Percentiles rank a stretch among this genome's conserved stretches.
Conservation (phyloP, 176 grass and related monocot genomes). For the Miscanthus lutarioriparius region DNA sequence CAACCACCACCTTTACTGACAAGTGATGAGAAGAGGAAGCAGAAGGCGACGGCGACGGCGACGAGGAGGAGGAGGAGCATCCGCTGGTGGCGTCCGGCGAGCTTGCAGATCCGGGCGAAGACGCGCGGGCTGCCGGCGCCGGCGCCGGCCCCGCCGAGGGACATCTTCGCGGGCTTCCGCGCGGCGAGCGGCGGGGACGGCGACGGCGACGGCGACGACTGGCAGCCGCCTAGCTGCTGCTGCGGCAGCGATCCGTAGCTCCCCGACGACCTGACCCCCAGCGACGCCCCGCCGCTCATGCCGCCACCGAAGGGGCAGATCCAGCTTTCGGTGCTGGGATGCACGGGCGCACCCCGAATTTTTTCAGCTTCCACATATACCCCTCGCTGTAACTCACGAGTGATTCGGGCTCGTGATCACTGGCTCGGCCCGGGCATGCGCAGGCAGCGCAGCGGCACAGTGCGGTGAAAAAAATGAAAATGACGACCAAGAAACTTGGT, state of each 20-base stretch:
- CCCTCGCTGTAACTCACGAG: background rate
- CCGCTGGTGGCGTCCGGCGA: conserved; percentile 57
- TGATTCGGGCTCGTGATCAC: background rate
- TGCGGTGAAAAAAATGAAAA: background rate
- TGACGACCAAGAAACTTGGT: background rate
- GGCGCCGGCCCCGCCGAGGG: conserved; percentile 33
- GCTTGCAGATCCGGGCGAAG: conserved; percentile 72
- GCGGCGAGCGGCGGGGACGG: conserved; percentile 42
- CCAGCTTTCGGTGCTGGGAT: conserved; percentile 24
- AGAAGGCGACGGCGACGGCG: conserved; percentile 37
- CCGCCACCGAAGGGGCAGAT: conserved; percentile 50
- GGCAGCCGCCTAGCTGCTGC: conserved; percentile 43
- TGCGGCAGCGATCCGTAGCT: conserved; percentile 94
- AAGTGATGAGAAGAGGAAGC: conserved; percentile 61
- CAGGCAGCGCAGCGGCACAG: background rate
- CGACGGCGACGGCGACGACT: conserved; percentile 30
- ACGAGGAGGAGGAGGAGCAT: conserved; percentile 72
- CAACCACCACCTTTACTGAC: conserved; percentile 69
- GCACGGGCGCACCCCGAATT: conserved; percentile 3
- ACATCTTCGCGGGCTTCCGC: conserved; percentile 57
- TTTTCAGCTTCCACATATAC: conserved; percentile 22
- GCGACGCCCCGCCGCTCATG: conserved; percentile 72
- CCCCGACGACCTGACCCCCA: conserved; percentile 82
- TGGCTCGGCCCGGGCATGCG: too few species aligned
- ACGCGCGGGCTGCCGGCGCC: conserved; percentile 37